Percentiles rank a stretch among this genome's conserved stretches.
These are phyloP conservation scores for Calocybe gambosa DNA, from an alignment of 1,284 basidiomycete genomes.

Conservation along the genomic window DNA sequence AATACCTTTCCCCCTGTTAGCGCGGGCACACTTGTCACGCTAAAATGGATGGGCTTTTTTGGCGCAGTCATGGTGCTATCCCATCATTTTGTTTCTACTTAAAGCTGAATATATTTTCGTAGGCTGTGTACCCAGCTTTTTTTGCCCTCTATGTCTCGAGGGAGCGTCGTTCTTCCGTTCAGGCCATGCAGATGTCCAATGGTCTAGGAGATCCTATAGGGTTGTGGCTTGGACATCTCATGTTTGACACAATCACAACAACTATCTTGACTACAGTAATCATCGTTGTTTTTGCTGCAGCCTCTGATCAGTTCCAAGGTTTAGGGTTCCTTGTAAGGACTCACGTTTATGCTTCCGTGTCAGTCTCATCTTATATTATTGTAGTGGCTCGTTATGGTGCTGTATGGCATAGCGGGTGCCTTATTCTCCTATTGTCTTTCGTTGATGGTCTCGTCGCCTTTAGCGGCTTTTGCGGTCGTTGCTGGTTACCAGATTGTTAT, in stretches of 20 bases:
- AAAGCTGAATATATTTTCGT: too few species aligned
- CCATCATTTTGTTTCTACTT: neutral
- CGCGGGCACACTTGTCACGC: slow-evolving; percentile 48
- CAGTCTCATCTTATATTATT: too few species aligned
- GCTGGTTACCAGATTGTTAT: slow-evolving; percentile 75
- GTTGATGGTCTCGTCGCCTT: slow-evolving; percentile 55
- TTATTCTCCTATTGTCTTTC: slow-evolving; percentile 68
- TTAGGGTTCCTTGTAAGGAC: slow-evolving; percentile 65
- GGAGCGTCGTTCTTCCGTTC: slow-evolving; percentile 62
- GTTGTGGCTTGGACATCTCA: slow-evolving; percentile 74
- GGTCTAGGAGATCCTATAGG: slow-evolving; percentile 67
- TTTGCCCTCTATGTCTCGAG: slow-evolving; percentile 70
- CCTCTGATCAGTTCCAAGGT: slow-evolving; percentile 60
- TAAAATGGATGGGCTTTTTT: slow-evolving; percentile 68
- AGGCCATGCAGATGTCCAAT: slow-evolving; percentile 77
- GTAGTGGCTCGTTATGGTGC: slow-evolving; percentile 67
- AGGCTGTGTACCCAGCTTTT: slow-evolving; percentile 77
- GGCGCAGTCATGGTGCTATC: slow-evolving; percentile 57
- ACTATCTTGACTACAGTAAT: slow-evolving; percentile 55
- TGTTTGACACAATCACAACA: slow-evolving; percentile 65
- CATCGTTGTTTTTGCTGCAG: slow-evolving; percentile 53
- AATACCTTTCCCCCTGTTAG: slow-evolving; percentile 47
- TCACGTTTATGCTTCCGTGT: too few species aligned
- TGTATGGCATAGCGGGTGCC: slow-evolving; percentile 66
- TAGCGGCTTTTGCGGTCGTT: slow-evolving; percentile 68